phyloP scores from a whole-genome alignment of 2,329 filamentous ascomycete genomes.

The Cladosporium sp. region DNA sequence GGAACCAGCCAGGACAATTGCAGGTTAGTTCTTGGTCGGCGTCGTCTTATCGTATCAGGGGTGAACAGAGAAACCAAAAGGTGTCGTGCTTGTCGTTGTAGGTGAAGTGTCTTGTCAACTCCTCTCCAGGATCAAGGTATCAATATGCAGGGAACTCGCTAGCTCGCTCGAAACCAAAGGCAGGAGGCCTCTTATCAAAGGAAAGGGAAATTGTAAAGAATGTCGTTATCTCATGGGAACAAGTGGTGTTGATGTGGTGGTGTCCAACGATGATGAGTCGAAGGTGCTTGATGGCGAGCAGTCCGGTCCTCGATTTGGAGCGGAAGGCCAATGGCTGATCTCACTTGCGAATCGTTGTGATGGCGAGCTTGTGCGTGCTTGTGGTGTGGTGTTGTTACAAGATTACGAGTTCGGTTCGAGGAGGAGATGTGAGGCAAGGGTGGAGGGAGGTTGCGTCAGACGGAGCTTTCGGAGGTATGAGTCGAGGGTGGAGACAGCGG shows the following conservation, averaged over 20 bases:
- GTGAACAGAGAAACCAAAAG: constrained; percentile 4
- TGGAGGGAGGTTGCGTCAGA: constrained; percentile 12
- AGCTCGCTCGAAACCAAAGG: constrained; percentile 23
- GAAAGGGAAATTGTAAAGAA: constrained; percentile 45
- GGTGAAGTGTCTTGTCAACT: constrained; percentile 12
- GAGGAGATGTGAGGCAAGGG: constrained; percentile 11
- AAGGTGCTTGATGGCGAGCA: constrained; percentile 8
- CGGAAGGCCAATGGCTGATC: constrained; percentile 1
- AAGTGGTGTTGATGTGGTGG: constrained; percentile 21
- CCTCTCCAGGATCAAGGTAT: constrained; percentile 15
- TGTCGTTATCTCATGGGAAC: constrained; percentile 43
- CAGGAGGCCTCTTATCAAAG: constrained; percentile 30
- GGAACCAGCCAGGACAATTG: constrained; percentile 14
- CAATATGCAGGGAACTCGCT: constrained; percentile 23
- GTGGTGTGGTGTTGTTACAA: constrained; percentile 18
- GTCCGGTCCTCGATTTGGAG: constrained; percentile 11
- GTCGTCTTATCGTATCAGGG: constrained; percentile 18
- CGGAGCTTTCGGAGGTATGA: constrained; percentile 7
- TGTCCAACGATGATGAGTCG: constrained; percentile 22
- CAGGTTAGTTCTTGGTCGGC: constrained; percentile 3
- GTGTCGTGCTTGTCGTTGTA: constrained; percentile 12
- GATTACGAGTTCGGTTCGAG: constrained; percentile 10
- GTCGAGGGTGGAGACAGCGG: constrained; percentile 18
- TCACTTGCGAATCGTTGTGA: not conserved
- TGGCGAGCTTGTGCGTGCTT: constrained; percentile 7